A percentile compares a stretch with the other conserved stretches of the same genome.
Evolutionary conservation across 73 alveolate genomes (phyloP).

Genomic region (Symbiodinium pilosum): DNA sequence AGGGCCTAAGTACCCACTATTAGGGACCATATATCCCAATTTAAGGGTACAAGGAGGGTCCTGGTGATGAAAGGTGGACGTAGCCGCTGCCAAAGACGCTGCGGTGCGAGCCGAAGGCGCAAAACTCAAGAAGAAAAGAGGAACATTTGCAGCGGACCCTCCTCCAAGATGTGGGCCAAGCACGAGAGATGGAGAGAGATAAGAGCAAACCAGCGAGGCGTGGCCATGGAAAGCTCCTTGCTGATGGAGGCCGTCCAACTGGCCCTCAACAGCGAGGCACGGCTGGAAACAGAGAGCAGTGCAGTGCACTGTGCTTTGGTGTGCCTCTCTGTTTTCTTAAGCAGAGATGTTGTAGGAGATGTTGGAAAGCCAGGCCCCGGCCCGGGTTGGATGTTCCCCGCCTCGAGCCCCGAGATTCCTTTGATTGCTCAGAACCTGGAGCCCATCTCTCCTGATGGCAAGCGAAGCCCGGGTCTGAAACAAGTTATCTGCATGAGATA

Average conservation of each 20-base stretch:
- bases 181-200: not conserved
- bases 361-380: not conserved
- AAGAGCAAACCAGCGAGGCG: too few species aligned
- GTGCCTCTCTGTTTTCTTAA: not conserved
- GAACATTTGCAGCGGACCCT: not conserved
- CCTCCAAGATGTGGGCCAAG: not conserved
- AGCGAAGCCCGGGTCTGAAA: conserved; percentile 20
- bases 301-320: not conserved
- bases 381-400: not conserved
- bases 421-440: not conserved
- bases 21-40: too few species aligned
- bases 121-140: too few species aligned
- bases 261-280: conserved; percentile 61
- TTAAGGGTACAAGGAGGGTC: too few species aligned
- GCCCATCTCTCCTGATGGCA: conserved; percentile 52
- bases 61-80: conserved; percentile 65
- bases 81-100: conserved; percentile 83
- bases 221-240: conserved; percentile 51
- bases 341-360: not conserved
- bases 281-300: not conserved
- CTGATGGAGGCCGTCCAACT: conserved; percentile 70
- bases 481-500: too few species aligned
- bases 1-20: too few species aligned
- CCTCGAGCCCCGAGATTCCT: not conserved
- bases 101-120: conserved; percentile 82